Percentiles rank a stretch among this genome's conserved stretches.
Conservation (phyloP, 106 monocot genomes). For the Allium sativum region DNA sequence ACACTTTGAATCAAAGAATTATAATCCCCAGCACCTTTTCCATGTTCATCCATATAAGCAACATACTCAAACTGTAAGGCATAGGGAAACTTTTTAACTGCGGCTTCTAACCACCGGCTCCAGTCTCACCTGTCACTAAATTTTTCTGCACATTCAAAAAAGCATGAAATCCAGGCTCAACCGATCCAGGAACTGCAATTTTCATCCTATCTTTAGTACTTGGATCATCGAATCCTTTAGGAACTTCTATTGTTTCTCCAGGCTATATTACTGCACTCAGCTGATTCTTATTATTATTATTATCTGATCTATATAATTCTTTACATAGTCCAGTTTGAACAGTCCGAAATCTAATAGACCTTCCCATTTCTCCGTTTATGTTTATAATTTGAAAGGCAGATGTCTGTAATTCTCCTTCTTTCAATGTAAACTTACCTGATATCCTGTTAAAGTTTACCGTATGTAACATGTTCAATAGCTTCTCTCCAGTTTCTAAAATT, state of each 20-base stretch:
- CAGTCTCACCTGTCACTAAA: constrained; percentile 14
- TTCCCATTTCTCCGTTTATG: constrained; percentile 19
- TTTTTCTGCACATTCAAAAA: constrained; percentile 25
- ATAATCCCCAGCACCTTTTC: constrained; percentile 18
- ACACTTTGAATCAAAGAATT: too few relatives aligned
- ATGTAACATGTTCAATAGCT: constrained; percentile 18
- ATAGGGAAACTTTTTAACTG: constrained; percentile 40
- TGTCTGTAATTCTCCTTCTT: constrained; percentile 6
- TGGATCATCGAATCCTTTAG: constrained; percentile 38
- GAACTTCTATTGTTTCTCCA: constrained; percentile 26
- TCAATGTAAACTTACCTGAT: constrained; percentile 31
- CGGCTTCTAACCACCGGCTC: constrained; percentile 45
- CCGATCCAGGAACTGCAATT: constrained; percentile 32
- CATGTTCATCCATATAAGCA: not conserved
- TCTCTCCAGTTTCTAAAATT: constrained; percentile 8
- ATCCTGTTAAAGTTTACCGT: constrained; percentile 23
- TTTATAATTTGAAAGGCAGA: constrained; percentile 42
- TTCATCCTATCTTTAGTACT: constrained; percentile 13
- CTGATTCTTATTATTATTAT: not conserved
- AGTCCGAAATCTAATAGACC: constrained; percentile 46
- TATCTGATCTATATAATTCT: not conserved
- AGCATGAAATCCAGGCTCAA: constrained; percentile 28
- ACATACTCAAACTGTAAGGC: constrained; percentile 34
- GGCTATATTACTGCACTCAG: constrained; percentile 54
- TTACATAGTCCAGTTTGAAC: constrained; percentile 1